Conservation (phyloP, 306 rosid species). For the Dryas drummondii region DNA sequence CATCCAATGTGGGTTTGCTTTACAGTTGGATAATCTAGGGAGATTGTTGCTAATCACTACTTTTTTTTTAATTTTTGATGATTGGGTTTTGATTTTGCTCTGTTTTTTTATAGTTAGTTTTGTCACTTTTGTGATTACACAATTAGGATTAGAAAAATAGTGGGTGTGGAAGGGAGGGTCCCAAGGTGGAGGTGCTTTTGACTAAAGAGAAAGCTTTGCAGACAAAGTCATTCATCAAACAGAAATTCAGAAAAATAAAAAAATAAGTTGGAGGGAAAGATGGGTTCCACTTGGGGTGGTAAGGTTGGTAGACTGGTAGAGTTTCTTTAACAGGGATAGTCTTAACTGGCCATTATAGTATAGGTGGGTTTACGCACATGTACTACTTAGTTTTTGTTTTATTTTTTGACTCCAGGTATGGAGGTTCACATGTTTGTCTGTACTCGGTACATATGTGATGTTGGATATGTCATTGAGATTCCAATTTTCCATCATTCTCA, state of each 20-base stretch:
- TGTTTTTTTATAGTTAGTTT: slow-evolving; percentile 2
- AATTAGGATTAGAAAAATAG: slow-evolving; percentile 35
- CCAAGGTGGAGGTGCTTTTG: slow-evolving; percentile 69
- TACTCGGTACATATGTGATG: neutral
- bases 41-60: slow-evolving; percentile 25
- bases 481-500: neutral
- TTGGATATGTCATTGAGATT: neutral
- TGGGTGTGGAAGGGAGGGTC: slow-evolving; percentile 36
- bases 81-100: slow-evolving; percentile 27
- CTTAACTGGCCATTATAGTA: too few relatives aligned
- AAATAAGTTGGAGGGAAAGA: slow-evolving; percentile 22
- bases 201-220: slow-evolving; percentile 54
- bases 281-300: slow-evolving; percentile 31
- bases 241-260: neutral
- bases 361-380: neutral
- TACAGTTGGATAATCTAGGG: slow-evolving; percentile 55
- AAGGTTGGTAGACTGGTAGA: too few relatives aligned
- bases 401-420: neutral
- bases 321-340: too few relatives aligned
- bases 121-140: slow-evolving; percentile 25
- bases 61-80: slow-evolving; percentile 24
- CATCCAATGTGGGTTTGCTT: slow-evolving; percentile 78
- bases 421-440: neutral
- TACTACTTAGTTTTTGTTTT: neutral
- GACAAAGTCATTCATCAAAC: slow-evolving; percentile 29